Evolutionary conservation across 2,329 filamentous ascomycete species (phyloP), one percentile per base, ranked within the genome.

Genomic region (Penicillium vulpinum): DNA sequence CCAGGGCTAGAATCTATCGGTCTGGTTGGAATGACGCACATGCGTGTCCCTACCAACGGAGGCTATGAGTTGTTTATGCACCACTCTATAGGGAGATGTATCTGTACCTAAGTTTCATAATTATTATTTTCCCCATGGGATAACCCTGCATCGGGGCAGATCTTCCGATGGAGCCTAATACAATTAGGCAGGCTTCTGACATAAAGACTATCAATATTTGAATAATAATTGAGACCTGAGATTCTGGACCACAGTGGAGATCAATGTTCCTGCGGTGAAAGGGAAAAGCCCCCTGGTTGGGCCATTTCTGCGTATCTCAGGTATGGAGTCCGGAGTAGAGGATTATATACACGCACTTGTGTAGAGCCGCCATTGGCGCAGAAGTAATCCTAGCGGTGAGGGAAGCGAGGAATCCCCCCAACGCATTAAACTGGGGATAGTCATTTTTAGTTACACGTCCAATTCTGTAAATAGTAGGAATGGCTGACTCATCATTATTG

Each of bases 401-500:
- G 29, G 52, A 38, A 55, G 51, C 40, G 40, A 48, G 46, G 52
- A 36, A 55, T 55, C 18, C n/a, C 33, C 24, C n/a, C 29, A 47
- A 24, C 31, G 7, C 16, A 35, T 36, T 36, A 7, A 38, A n/a
- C n/a, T n/a, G n/a, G n/a, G n/a, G 13, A 31, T 2, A 31, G 4
- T 10, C 15, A 4, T 33, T 15, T 50, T 39, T 50, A 22, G 16
- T 50, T 41, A 41, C 31, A 26, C n/a, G 50, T 52, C 50, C 29
- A 2, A 52, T 46, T 45, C 29, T 26, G 29, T 22, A 45, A 52
- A 52, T 36, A 39, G 33, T 16, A 59, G 53, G 59, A 66, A 66
- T 64, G 59, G 64, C 63, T 66, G 62, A 65, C 62, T 65, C 64
- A 66, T 60, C 61, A 60, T 62, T 61, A 61, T 61, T 62, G 56